These are phyloP conservation scores for Spinellus fusiger DNA, from an alignment of 192 early-diverging fungal species.

Conservation along the genomic window DNA sequence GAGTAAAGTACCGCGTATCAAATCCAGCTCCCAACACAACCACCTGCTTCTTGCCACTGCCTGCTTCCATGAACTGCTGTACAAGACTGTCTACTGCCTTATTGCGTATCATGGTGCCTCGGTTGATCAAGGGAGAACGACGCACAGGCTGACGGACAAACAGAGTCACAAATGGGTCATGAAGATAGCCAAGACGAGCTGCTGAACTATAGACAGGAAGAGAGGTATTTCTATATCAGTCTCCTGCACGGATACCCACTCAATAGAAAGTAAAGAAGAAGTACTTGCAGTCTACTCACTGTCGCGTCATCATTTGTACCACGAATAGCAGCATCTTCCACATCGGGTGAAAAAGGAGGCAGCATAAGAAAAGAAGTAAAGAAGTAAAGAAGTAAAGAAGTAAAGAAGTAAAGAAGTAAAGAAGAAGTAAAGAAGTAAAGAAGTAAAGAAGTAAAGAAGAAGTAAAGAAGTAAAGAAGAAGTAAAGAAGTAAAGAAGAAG, in stretches of 20 bases:
- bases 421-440: no score
- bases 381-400: no score
- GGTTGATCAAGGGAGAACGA: conserved; percentile 88
- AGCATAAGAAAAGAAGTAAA: no score
- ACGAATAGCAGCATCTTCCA: conserved; percentile 71
- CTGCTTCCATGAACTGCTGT: conserved; percentile 50
- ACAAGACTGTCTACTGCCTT: conserved; percentile 60
- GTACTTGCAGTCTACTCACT: conserved; percentile 66
- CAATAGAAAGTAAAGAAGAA: not conserved
- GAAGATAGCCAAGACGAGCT: conserved; percentile 71
- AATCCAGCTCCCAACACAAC: conserved; percentile 86
- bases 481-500: no score
- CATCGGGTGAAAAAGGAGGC: no score
- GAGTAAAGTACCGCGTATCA: conserved; percentile 85
- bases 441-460: no score
- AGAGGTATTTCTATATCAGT: no score
- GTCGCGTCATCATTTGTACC: conserved; percentile 93
- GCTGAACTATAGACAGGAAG: conserved; percentile 57
- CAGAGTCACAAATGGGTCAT: conserved; percentile 73
- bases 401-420: no score
- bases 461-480: no score
- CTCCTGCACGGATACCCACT: no score
- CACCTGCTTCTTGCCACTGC: conserved; percentile 59
- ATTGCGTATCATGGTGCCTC: conserved; percentile 80
- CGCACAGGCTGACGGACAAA: conserved; percentile 73